These are phyloP conservation scores for Colletotrichum siamense DNA, from an alignment of 2,329 filamentous ascomycete species.

Conservation along the genomic window DNA sequence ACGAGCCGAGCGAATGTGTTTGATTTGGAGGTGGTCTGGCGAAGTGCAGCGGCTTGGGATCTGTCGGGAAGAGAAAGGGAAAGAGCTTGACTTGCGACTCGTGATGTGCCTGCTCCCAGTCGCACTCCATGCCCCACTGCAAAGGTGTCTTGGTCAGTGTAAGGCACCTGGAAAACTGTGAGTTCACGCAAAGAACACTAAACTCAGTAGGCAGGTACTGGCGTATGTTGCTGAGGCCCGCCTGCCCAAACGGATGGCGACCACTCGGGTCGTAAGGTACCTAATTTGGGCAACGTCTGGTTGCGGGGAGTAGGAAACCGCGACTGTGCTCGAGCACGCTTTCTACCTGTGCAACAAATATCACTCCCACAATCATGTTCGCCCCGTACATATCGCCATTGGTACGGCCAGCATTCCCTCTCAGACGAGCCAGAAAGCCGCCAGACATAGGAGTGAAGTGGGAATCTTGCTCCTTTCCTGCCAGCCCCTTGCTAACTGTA, in stretches of 20 bases:
- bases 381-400: not conserved
- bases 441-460: too few species aligned
- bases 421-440: too few species aligned
- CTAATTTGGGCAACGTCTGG: not conserved
- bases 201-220: not conserved
- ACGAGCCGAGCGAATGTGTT: not conserved
- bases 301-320: not conserved
- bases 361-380: not conserved
- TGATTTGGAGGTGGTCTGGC: not conserved
- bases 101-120: not conserved
- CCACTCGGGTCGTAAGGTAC: not conserved
- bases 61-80: not conserved
- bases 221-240: not conserved
- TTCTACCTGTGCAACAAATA: not conserved
- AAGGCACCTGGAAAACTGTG: not conserved
- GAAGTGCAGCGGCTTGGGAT: not conserved
- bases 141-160: not conserved
- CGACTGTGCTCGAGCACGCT: not conserved
- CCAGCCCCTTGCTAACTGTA: too few species aligned
- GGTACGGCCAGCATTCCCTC: too few species aligned
- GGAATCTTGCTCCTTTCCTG: too few species aligned
- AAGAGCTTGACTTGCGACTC: not conserved
- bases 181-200: not conserved
- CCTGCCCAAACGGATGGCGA: not conserved
- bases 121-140: not conserved